Evolutionary conservation across 306 rosid species (phyloP).

Genomic region (Albizia julibrissin): DNA sequence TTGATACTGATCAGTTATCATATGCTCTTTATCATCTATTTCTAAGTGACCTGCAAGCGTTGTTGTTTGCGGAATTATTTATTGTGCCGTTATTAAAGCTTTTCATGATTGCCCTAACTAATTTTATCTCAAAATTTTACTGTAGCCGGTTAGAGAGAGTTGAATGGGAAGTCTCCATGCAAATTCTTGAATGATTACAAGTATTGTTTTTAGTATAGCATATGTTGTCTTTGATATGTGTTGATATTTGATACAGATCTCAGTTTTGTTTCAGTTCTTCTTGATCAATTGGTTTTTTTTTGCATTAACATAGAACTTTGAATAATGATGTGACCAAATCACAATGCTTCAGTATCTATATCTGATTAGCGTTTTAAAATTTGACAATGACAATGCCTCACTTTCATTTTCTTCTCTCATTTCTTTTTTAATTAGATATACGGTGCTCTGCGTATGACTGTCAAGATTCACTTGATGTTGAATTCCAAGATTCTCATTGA

Average conservation of each 20-base stretch:
- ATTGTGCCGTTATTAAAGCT: neutral
- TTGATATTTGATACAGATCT: neutral
- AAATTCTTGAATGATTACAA: neutral
- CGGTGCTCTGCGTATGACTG: conserved; percentile 97
- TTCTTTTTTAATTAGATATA: conserved; percentile 57
- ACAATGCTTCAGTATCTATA: neutral
- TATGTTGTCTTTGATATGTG: neutral
- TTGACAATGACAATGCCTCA: conserved; percentile 10
- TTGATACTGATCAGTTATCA: neutral
- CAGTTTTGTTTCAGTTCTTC: neutral
- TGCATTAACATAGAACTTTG: neutral
- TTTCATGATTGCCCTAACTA: neutral
- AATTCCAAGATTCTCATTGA: conserved; percentile 88
- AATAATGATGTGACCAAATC: neutral
- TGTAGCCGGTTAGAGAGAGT: neutral
- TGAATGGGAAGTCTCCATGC: neutral
- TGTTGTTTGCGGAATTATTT: neutral
- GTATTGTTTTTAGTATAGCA: neutral
- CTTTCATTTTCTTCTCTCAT: neutral
- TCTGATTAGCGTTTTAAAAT: conserved; percentile 2
- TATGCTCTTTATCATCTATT: neutral
- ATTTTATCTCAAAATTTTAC: neutral
- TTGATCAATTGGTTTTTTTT: no score
- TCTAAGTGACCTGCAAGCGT: neutral
- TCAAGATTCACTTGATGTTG: conserved; percentile 90